These are phyloP conservation scores for Boletus fagicola DNA, from an alignment of 768 basidiomycete species.

Conservation along the genomic window DNA sequence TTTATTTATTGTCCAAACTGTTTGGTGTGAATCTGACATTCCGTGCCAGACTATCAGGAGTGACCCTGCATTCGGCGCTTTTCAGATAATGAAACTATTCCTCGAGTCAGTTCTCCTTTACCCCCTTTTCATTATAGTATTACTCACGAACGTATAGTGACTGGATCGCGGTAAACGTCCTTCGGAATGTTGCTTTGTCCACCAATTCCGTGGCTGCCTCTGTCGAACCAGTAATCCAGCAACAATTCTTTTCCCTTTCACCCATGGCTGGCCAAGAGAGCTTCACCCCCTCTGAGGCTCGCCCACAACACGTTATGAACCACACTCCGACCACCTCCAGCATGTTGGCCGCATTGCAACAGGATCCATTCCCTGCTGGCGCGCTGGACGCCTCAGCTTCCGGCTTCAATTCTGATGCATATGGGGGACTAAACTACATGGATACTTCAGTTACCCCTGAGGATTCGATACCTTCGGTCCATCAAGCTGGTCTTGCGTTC, in stretches of 20 bases:
- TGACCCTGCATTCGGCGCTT: conserved; percentile 89
- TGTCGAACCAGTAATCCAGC: conserved; percentile 89
- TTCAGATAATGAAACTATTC: conserved; percentile 89
- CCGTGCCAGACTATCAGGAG: conserved; percentile 76
- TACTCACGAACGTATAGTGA: conserved; percentile 51
- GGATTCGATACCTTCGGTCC: conserved; percentile 57
- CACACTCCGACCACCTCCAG: conserved; percentile 87
- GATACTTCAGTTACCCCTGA: conserved; percentile 66
- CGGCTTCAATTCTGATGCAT: conserved; percentile 66
- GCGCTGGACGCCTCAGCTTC: conserved; percentile 64
- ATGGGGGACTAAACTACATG: conserved; percentile 73
- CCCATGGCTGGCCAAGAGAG: conserved; percentile 88
- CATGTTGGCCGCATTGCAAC: conserved; percentile 86
- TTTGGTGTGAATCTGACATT: neutral
- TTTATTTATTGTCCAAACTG: neutral
- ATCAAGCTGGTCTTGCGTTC: conserved; percentile 65
- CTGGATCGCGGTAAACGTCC: conserved; percentile 88
- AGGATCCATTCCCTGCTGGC: conserved; percentile 64
- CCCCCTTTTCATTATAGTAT: conserved; percentile 5
- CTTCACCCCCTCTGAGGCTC: conserved; percentile 64
- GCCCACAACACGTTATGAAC: conserved; percentile 62
- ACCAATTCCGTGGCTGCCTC: conserved; percentile 91
- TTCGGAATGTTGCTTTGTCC: conserved; percentile 82
- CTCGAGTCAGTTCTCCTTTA: conserved; percentile 61
- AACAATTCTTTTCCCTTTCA: conserved; percentile 81